These are phyloP conservation scores for Trypanosoma platydactyli DNA, from an alignment of 208 protist genomes.

Conservation along the genomic window DNA sequence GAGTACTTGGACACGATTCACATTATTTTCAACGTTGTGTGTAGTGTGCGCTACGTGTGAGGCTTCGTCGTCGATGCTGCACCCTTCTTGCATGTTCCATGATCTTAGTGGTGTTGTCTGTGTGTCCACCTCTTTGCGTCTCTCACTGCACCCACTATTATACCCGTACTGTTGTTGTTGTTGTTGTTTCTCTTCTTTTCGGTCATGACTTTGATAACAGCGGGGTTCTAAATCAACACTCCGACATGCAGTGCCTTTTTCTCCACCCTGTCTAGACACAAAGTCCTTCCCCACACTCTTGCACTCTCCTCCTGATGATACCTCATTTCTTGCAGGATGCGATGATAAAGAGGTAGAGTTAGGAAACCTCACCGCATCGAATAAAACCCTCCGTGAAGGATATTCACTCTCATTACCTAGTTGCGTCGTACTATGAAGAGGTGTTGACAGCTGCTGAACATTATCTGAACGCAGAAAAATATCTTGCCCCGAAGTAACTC, in stretches of 20 bases:
- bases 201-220: background rate
- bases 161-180: background rate
- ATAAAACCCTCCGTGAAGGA: too few relatives aligned
- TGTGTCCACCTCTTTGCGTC: background rate
- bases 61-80: background rate
- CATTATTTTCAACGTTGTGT: background rate
- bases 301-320: too few relatives aligned
- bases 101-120: background rate
- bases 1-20: conserved; percentile 2
- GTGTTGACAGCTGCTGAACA: background rate
- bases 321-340: too few relatives aligned
- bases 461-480: background rate
- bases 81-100: background rate
- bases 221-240: too few relatives aligned
- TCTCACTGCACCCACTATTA: background rate
- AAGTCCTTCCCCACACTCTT: too few relatives aligned
- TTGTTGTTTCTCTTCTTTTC: background rate
- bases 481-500: background rate
- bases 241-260: too few relatives aligned
- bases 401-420: too few relatives aligned
- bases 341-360: too few relatives aligned
- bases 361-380: too few relatives aligned
- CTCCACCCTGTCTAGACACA: too few relatives aligned
- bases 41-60: background rate
- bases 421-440: background rate